phyloP scores from a whole-genome alignment of 345 rosid genomes.

The Syzygium aqueum region DNA sequence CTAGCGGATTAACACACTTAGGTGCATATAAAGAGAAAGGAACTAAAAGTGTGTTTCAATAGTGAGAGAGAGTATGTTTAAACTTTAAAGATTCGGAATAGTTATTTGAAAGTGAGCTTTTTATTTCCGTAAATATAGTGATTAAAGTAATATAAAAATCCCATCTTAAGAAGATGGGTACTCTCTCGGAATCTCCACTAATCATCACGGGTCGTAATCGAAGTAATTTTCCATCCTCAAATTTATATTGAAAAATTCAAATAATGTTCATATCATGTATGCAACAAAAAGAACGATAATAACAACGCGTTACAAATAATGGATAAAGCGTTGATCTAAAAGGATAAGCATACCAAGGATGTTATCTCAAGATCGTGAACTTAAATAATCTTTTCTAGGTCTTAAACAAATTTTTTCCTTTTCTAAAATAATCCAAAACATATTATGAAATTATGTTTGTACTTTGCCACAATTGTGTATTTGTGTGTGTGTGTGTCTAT shows the following conservation, averaged over 20 bases:
- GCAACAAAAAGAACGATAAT: neutral
- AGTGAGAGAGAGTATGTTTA: neutral
- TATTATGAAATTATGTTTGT: fast-evolving
- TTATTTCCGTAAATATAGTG: neutral
- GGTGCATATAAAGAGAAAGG: neutral
- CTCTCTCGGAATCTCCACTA: neutral
- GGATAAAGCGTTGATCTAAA: neutral
- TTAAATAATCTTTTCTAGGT: neutral
- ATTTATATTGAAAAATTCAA: neutral
- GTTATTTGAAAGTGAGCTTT: neutral
- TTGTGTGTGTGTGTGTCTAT: neutral
- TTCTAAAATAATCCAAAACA: neutral
- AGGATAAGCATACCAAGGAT: neutral
- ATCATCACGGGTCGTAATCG: neutral
- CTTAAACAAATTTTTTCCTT: neutral
- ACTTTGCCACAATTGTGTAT: neutral
- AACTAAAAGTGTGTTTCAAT: neutral
- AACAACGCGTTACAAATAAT: neutral
- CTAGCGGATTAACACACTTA: neutral
- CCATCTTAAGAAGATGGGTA: neutral
- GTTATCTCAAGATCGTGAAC: too few relatives aligned
- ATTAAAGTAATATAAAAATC: neutral
- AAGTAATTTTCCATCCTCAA: neutral
- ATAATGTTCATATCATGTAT: fast-evolving
- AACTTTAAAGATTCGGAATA: neutral